phyloP scores from a whole-genome alignment of 1,284 basidiomycete genomes.

The Hemileia vastatrix region DNA sequence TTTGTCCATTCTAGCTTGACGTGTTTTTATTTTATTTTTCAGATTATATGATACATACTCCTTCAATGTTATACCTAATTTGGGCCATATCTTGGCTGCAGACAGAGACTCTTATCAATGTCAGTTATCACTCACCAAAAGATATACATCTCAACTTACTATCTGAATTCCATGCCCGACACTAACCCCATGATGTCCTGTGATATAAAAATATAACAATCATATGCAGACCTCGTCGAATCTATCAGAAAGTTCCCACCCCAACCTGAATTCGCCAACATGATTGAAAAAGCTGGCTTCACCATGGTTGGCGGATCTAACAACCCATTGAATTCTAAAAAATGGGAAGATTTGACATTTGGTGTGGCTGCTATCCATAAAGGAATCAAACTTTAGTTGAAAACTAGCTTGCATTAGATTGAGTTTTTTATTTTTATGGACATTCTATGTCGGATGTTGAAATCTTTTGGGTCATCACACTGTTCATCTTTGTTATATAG shows the following conservation, averaged over 20 bases:
- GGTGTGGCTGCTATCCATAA: conserved; percentile 40
- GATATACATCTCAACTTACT: too few species aligned
- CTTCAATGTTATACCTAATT: conserved; percentile 84
- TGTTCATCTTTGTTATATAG: too few species aligned
- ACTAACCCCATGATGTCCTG: too few species aligned
- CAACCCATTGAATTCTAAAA: conserved; percentile 25
- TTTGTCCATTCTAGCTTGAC: neutral
- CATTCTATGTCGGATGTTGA: too few species aligned
- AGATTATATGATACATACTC: conserved; percentile 93
- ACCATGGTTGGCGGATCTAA: conserved; percentile 23
- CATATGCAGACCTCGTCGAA: conserved; percentile 69
- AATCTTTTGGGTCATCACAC: too few species aligned
- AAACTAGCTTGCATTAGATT: too few species aligned
- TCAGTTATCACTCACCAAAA: conserved; percentile 14
- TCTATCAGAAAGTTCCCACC: conserved; percentile 90
- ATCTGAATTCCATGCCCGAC: neutral
- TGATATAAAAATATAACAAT: too few species aligned
- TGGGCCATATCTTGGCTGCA: conserved; percentile 90
- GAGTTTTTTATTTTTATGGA: too few species aligned
- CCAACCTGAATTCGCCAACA: conserved; percentile 77
- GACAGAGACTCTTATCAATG: conserved; percentile 85
- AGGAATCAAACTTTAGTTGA: conserved; percentile 37
- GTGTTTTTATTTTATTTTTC: conserved; percentile 13
- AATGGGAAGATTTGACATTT: conserved; percentile 38
- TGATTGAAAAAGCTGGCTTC: conserved; percentile 53